Evolutionary conservation across 345 rosid species (phyloP).

Genomic region (Rhizophora apiculata): DNA sequence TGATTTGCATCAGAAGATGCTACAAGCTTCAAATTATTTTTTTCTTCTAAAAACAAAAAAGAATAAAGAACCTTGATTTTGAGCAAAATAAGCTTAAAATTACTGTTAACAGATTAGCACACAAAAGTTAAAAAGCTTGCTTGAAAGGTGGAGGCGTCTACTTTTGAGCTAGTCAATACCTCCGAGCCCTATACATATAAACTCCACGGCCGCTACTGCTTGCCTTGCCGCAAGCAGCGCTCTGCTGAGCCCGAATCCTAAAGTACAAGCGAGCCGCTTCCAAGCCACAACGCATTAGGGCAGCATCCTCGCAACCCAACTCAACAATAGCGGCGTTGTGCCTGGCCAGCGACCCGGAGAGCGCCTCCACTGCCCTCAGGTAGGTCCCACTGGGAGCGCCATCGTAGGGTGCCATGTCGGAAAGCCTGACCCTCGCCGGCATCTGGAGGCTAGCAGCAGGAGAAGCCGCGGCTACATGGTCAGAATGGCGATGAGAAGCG

Average conservation of each 20-base stretch:
- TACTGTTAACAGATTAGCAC: background rate
- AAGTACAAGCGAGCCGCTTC: constrained; percentile 80
- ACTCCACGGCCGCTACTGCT: constrained; percentile 44
- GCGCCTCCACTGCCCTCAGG: constrained; percentile 71
- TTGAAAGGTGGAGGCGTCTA: background rate
- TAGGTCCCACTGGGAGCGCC: constrained; percentile 69
- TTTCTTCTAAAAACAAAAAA: no score
- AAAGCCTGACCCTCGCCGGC: constrained; percentile 66
- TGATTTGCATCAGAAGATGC: background rate
- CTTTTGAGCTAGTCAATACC: constrained; percentile 33
- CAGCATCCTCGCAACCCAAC: constrained; percentile 63
- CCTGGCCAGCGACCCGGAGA: constrained; percentile 74
- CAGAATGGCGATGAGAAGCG: constrained; percentile 8
- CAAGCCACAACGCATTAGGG: constrained; percentile 75
- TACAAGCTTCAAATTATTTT: background rate
- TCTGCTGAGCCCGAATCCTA: constrained; percentile 43
- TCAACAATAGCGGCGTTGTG: constrained; percentile 87
- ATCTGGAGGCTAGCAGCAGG: constrained; percentile 31
- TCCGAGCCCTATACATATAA: constrained; percentile 86
- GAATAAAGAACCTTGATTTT: background rate
- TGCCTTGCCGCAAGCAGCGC: constrained; percentile 34
- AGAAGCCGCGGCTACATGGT: constrained; percentile 36
- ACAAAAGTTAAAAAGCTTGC: background rate
- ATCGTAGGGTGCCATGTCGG: constrained; percentile 66
- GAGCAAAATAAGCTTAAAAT: background rate